Percentiles rank a stretch among this genome's conserved stretches.
Conservation (phyloP, 495 filamentous ascomycete genomes). For the Penicillium arizonense region DNA sequence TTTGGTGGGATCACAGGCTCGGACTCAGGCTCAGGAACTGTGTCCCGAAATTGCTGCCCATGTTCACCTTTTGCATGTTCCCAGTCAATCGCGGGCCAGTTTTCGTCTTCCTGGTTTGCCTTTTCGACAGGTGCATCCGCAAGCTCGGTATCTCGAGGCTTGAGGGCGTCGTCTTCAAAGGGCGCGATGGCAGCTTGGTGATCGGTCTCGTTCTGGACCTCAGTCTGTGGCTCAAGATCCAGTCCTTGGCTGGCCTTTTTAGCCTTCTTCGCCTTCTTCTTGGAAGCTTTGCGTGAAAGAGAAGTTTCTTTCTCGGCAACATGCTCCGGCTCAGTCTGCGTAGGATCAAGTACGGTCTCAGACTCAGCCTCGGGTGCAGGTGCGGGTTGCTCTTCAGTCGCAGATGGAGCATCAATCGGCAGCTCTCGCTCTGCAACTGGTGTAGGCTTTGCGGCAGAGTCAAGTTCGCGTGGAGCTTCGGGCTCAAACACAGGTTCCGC, state of each 20-base stretch:
- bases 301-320: conserved; percentile 1
- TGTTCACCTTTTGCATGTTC: conserved; percentile 28
- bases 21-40: conserved; percentile 23
- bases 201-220: background rate
- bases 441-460: background rate
- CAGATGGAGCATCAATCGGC: background rate
- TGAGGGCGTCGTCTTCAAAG: conserved; percentile 4
- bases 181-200: conserved; percentile 3
- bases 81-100: conserved; percentile 42
- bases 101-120: conserved; percentile 24
- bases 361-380: conserved; percentile 6
- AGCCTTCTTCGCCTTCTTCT: conserved; percentile 25
- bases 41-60: conserved; percentile 22
- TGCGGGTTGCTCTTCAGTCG: background rate
- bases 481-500: background rate
- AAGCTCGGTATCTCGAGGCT: conserved; percentile 16
- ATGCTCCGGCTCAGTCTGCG: background rate
- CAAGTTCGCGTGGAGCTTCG: background rate
- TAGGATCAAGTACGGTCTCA: background rate
- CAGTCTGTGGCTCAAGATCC: background rate
- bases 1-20: conserved; percentile 26
- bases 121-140: conserved; percentile 3
- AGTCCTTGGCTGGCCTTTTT: conserved; percentile 15
- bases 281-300: conserved; percentile 29
- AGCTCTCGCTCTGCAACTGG: conserved; percentile 2